phyloP scores from a whole-genome alignment of 306 rosid genomes.

The Hylodesmum podocarpum region DNA sequence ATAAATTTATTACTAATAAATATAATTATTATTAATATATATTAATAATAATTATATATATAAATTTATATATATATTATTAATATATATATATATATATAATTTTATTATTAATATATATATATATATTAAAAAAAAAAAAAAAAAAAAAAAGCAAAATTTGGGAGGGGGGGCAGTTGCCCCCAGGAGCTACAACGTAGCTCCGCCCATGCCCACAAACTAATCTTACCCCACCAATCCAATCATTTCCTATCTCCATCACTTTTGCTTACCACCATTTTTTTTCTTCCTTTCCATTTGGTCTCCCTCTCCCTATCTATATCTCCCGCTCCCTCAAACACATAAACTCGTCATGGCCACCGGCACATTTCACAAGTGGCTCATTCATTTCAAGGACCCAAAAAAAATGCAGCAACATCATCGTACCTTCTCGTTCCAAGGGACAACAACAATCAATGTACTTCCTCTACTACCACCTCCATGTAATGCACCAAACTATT shows the following conservation, averaged over 20 bases:
- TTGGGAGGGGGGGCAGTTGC: too few species aligned
- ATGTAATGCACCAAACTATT: constrained; percentile 1
- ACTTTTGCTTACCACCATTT: neutral
- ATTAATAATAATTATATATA: too few species aligned
- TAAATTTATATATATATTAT: too few species aligned
- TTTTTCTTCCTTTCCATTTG: neutral
- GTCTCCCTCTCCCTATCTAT: neutral
- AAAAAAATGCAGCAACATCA: constrained; percentile 27
- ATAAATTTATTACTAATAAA: too few species aligned
- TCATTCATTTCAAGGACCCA: constrained; percentile 28
- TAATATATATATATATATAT: too few species aligned
- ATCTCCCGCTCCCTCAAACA: constrained; percentile 19
- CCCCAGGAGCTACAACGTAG: too few species aligned
- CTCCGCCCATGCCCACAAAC: too few species aligned
- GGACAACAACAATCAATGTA: constrained; percentile 31
- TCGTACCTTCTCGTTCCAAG: neutral
- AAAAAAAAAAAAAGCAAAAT: too few species aligned
- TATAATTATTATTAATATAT: too few species aligned
- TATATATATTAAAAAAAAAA: too few species aligned
- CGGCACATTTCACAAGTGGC: constrained; percentile 29
- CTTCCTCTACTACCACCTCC: constrained; percentile 30
- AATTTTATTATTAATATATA: too few species aligned
- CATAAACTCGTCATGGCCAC: constrained; percentile 37
- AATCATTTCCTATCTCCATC: neutral
- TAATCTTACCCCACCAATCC: neutral